phyloP scores from a whole-genome alignment of 805 yeast genomes.

The Pichia ethanolica region DNA sequence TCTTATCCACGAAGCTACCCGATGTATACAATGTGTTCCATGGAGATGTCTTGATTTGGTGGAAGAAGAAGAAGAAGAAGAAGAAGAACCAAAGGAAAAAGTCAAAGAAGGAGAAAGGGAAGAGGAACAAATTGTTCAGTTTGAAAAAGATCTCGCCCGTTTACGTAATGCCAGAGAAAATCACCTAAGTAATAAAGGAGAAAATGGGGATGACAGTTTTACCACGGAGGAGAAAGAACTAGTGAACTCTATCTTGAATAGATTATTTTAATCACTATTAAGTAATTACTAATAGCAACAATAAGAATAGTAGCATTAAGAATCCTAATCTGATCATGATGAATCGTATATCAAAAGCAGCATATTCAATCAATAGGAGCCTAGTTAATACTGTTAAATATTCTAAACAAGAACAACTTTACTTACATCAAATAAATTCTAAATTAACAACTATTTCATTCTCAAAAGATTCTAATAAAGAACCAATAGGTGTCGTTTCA shows the following conservation, averaged over 20 bases:
- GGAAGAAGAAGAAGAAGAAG: not conserved
- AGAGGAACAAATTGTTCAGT: not conserved
- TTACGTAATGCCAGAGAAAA: conserved; percentile 2
- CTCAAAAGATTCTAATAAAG: conserved; percentile 19
- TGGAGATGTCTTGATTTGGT: not conserved
- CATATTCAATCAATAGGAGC: conserved; percentile 13
- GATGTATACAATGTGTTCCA: too few relatives aligned
- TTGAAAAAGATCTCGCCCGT: not conserved
- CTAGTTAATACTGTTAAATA: conserved; percentile 19
- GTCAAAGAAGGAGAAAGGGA: not conserved
- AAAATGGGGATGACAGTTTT: not conserved
- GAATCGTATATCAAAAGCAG: conserved; percentile 1
- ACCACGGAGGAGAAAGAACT: not conserved
- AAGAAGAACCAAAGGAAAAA: not conserved
- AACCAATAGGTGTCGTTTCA: conserved; percentile 20
- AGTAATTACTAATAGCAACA: too few relatives aligned
- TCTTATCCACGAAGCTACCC: not conserved
- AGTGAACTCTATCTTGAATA: not conserved
- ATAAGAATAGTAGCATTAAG: not conserved
- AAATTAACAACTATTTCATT: conserved; percentile 22
- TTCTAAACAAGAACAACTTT: conserved; percentile 23
- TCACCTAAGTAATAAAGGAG: not conserved
- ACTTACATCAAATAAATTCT: conserved; percentile 16
- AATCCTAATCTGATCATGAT: not conserved
- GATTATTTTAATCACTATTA: too few relatives aligned